Conservation (phyloP, 176 grass and related monocot genomes). For the Aegilops sharonensis region DNA sequence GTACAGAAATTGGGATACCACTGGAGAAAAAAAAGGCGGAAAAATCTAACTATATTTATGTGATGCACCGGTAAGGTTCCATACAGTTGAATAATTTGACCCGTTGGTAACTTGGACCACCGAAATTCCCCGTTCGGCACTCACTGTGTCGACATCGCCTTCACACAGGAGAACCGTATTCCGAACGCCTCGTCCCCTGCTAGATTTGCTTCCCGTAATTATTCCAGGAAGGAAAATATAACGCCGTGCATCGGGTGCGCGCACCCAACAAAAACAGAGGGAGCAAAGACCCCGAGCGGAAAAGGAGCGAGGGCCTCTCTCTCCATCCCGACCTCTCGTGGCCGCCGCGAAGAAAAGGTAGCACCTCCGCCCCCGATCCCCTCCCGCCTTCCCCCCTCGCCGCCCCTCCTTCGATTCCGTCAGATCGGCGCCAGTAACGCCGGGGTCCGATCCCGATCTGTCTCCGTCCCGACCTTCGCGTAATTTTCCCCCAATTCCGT, state of each 20-base stretch:
- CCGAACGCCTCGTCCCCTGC: background rate
- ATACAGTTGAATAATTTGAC: background rate
- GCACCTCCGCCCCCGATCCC: background rate
- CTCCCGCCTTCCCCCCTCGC: background rate
- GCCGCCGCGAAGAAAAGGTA: slow-evolving; percentile 27
- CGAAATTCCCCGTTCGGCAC: background rate
- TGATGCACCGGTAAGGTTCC: background rate
- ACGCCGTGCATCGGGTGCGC: background rate
- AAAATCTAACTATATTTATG: no score
- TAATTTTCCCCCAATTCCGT: background rate
- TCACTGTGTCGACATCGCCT: background rate
- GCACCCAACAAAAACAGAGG: background rate
- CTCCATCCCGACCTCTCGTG: slow-evolving; percentile 9
- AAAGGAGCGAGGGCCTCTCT: slow-evolving; percentile 7
- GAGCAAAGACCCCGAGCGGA: background rate
- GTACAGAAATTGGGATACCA: no score
- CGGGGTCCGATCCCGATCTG: background rate
- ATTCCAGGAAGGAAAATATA: background rate
- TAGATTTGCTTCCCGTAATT: background rate
- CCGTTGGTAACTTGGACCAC: background rate
- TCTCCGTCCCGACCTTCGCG: background rate
- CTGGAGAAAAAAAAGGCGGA: no score
- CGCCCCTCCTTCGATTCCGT: background rate
- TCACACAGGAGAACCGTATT: background rate
- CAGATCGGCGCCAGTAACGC: slow-evolving; percentile 1